Evolutionary conservation across 768 basidiomycete species (phyloP), one percentile per base, ranked within the genome.

Genomic region (Russula virescens): DNA sequence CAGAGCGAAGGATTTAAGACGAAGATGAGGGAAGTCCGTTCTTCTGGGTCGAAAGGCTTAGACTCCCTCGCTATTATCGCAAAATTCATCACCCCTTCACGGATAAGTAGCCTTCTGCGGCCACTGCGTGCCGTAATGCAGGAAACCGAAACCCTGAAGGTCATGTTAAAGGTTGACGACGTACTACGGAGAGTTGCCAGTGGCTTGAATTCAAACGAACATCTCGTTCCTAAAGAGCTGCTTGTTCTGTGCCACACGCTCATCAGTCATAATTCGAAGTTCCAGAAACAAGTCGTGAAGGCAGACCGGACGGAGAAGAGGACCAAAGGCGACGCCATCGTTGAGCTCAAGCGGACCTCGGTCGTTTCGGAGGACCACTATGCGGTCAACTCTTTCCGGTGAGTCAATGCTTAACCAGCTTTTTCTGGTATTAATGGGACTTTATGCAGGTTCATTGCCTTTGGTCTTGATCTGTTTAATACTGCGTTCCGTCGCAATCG

Each of bases 1-100:
- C 83, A 86, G 61, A 79, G 87, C 3, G 93, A 94, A 68, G 95
- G 88, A 26, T 98, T 96, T 84, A 92, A 87, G 76, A 94, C 94
- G 19, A 94, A 91, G 74, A 90, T 94, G 85, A 83, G 89, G 23
- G 96, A 99, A 76, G 96, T 95, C 31, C 81, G 86, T 35, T 81
- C 85, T 11, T 93, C 92, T 26, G 81, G 86, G 2, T 83, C 91
- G n/a, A 85, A 85, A 70, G 93, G 88, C 2, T 76, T 96, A 35
- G 94, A 98, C 71, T 86, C 90, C 0, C 93, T 97, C 69, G 83
- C 86, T 16, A 81, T 94, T 61, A 75, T 91, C 35, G 88, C 96
- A 11, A 87, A 86, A 65, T 79, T 83, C 68, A 83, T 95, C 63
- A 88, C 90, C 0, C 91, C 95, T 2, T 69, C 75, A 19, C 86